A percentile compares a stretch with the other conserved stretches of the same genome.
These are phyloP conservation scores for Lumnitzera racemosa DNA, from an alignment of 345 rosid genomes.

Conservation along the genomic window DNA sequence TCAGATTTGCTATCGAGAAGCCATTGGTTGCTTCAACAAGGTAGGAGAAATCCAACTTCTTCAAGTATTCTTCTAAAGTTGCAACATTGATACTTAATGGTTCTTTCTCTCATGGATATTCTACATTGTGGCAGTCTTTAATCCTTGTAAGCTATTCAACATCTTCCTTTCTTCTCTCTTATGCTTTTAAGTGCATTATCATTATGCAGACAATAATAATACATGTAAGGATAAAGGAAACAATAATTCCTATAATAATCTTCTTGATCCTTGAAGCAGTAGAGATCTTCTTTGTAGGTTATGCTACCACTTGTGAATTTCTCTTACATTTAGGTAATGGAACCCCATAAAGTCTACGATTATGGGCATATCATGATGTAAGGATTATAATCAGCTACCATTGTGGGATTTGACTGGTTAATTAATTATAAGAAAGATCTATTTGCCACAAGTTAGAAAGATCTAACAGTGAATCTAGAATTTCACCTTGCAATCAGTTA, in stretches of 20 bases:
- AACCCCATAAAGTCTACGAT: slow-evolving; percentile 70
- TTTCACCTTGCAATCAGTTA: slow-evolving; percentile 85
- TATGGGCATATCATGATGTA: slow-evolving; percentile 59
- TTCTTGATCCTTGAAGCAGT: slow-evolving; percentile 73
- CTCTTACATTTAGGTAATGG: slow-evolving; percentile 71
- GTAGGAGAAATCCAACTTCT: not conserved
- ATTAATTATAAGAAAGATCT: slow-evolving; percentile 71
- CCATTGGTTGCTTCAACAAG: slow-evolving; percentile 6
- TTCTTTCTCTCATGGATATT: slow-evolving; percentile 65
- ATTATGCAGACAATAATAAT: slow-evolving; percentile 79
- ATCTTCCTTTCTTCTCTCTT: slow-evolving; percentile 78
- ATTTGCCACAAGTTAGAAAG: slow-evolving; percentile 89
- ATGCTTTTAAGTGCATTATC: slow-evolving; percentile 72
- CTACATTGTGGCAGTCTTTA: slow-evolving; percentile 85
- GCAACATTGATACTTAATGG: not conserved
- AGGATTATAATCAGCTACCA: slow-evolving; percentile 96
- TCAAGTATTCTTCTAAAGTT: not conserved
- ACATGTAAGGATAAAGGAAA: slow-evolving; percentile 67
- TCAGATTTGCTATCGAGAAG: slow-evolving; percentile 6
- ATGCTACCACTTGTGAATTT: slow-evolving; percentile 26
- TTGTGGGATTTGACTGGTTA: slow-evolving; percentile 89
- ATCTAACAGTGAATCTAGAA: slow-evolving; percentile 86
- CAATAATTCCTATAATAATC: slow-evolving; percentile 68
- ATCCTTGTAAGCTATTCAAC: slow-evolving; percentile 76
- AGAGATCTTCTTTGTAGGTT: slow-evolving; percentile 13